Conservation (phyloP, 345 rosid species). For the Dimocarpus longan region DNA sequence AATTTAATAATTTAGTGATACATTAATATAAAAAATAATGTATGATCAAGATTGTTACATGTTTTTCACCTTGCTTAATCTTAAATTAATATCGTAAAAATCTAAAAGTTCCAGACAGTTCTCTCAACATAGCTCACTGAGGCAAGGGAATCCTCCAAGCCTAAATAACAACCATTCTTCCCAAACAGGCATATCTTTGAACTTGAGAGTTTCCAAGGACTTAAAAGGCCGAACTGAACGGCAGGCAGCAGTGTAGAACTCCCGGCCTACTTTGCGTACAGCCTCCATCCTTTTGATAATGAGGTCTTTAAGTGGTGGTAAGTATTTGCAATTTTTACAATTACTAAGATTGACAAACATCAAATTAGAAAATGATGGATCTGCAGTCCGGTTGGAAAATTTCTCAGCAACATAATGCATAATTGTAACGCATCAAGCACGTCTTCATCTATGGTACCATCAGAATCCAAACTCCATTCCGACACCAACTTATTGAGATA, state of each 20-base stretch:
- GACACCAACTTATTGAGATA: slow-evolving; percentile 4
- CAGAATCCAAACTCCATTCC: not conserved
- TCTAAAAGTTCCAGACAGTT: not conserved
- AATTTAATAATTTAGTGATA: no score
- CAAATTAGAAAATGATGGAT: not conserved
- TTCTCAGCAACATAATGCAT: not conserved
- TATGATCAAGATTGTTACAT: no score
- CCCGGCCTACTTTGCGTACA: not conserved
- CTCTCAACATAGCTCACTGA: not conserved
- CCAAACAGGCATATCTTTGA: not conserved
- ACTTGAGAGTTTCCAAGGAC: not conserved
- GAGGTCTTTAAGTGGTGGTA: not conserved
- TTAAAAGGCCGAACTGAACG: not conserved
- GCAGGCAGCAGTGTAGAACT: not conserved
- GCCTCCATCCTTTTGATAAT: not conserved
- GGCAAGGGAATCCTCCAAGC: not conserved
- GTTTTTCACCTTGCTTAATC: no score
- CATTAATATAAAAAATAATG: no score
- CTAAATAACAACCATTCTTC: not conserved
- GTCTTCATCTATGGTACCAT: not conserved
- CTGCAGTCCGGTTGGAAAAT: not conserved
- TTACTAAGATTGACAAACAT: not conserved
- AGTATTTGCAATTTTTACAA: not conserved
- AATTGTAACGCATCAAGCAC: not conserved
- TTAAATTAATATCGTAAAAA: no score